Conservation (phyloP, 2,329 filamentous ascomycete genomes). For the Calonectria ilicicola region DNA sequence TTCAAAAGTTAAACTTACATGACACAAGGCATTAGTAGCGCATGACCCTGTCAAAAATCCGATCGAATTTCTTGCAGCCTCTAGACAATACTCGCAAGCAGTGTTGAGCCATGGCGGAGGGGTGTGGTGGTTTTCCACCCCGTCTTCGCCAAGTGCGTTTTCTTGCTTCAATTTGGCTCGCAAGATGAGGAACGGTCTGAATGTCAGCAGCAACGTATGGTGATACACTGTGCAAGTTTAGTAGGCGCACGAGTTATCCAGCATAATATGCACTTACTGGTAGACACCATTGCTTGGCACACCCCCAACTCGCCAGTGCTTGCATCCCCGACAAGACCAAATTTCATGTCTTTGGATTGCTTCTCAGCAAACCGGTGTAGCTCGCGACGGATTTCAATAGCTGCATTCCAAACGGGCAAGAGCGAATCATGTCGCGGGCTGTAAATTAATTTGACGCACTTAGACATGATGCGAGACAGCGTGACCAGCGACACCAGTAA, state of each 20-base stretch:
- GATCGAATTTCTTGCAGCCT: slow-evolving; percentile 54
- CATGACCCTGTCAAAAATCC: slow-evolving; percentile 54
- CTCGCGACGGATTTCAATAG: slow-evolving; percentile 46
- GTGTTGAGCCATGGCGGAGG: slow-evolving; percentile 54
- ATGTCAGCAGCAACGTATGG: slow-evolving; percentile 55
- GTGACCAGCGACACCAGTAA: slow-evolving; percentile 50
- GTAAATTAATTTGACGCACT: slow-evolving; percentile 55
- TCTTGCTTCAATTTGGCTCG: slow-evolving; percentile 55
- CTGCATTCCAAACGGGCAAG: slow-evolving; percentile 47
- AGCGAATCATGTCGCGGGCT: slow-evolving; percentile 52
- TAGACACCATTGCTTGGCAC: slow-evolving; percentile 53
- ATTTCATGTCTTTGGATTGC: slow-evolving; percentile 46
- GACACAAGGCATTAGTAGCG: slow-evolving; percentile 52
- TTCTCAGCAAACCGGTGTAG: slow-evolving; percentile 45
- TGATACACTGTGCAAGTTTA: slow-evolving; percentile 52
- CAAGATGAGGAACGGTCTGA: slow-evolving; percentile 58
- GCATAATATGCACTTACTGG: slow-evolving; percentile 45
- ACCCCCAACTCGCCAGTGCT: slow-evolving; percentile 54
- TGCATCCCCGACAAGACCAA: slow-evolving; percentile 49
- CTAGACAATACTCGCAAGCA: slow-evolving; percentile 55
- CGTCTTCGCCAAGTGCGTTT: slow-evolving; percentile 10
- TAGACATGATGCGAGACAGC: slow-evolving; percentile 53
- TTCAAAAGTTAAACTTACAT: slow-evolving; percentile 42
- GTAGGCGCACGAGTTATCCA: background rate
- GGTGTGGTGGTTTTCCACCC: slow-evolving; percentile 26